Conservation (phyloP, 2,329 filamentous ascomycete species). For the Scedosporium aurantiacum region DNA sequence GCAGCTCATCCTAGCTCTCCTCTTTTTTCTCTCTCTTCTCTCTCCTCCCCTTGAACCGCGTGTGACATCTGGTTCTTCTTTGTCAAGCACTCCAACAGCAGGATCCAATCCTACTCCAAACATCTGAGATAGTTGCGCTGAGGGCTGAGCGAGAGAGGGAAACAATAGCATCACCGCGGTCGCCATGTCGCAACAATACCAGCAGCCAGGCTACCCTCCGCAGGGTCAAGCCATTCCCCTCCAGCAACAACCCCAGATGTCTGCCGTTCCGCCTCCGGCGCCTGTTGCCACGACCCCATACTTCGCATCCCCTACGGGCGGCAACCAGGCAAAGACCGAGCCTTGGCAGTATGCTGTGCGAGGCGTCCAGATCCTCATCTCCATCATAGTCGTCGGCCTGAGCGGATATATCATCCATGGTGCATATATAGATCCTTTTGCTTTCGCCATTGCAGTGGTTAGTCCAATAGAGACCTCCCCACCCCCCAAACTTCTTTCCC, state of each 20-base stretch:
- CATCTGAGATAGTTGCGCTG: no score
- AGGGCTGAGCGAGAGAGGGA: neutral
- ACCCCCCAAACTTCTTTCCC: no score
- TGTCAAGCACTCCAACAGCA: neutral
- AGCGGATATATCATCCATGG: conserved; percentile 29
- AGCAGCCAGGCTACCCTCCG: conserved; percentile 4
- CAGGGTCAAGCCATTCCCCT: neutral
- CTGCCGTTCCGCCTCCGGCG: neutral
- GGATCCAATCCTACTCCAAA: no score
- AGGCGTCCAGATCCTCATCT: conserved; percentile 28
- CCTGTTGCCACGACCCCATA: neutral
- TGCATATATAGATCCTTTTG: conserved; percentile 26
- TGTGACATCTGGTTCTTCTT: neutral
- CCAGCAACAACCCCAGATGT: neutral
- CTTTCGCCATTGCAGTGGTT: conserved; percentile 30
- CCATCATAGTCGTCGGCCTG: conserved; percentile 31
- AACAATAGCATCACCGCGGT: neutral
- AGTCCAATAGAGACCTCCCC: conserved; percentile 14
- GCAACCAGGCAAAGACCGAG: conserved; percentile 16
- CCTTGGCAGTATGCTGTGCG: conserved; percentile 31
- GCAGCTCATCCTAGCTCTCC: neutral
- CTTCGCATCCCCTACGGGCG: neutral
- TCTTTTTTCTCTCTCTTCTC: neutral
- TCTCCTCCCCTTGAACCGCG: neutral
- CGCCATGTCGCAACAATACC: conserved; percentile 7